Conservation (phyloP, 495 filamentous ascomycete genomes). For the Acidomyces sp. region DNA sequence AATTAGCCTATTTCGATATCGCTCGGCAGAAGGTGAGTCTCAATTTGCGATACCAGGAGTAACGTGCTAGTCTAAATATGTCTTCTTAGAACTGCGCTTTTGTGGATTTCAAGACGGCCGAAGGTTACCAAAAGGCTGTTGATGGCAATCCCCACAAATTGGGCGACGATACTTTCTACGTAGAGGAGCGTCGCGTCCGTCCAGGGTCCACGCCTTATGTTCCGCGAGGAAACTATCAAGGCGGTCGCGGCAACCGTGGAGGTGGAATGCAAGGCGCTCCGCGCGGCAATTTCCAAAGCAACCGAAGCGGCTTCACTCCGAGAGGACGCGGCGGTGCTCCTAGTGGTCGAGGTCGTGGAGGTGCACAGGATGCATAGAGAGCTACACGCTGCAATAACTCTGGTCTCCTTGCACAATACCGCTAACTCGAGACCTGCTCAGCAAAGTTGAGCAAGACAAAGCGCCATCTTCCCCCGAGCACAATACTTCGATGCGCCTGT, state of each 20-base stretch:
- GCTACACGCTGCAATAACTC: too few species aligned
- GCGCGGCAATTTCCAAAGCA: conserved; percentile 1
- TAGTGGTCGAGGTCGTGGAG: not conserved
- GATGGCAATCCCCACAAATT: conserved; percentile 76
- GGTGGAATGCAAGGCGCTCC: not conserved
- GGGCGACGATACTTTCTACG: conserved; percentile 61
- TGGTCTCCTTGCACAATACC: too few species aligned
- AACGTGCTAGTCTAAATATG: conserved; percentile 3
- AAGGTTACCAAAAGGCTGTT: conserved; percentile 69
- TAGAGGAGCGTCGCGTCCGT: conserved; percentile 80
- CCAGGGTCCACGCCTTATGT: conserved; percentile 38
- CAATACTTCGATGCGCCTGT: too few species aligned
- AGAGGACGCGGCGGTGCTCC: not conserved
- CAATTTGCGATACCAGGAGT: conserved; percentile 6
- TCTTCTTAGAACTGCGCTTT: conserved; percentile 76
- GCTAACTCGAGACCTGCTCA: too few species aligned
- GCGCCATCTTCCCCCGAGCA: too few species aligned
- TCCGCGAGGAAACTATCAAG: conserved; percentile 41
- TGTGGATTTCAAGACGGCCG: conserved; percentile 71
- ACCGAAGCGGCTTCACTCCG: conserved; percentile 1
- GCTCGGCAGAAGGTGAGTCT: conserved; percentile 69
- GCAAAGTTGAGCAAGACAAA: too few species aligned
- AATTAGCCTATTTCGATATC: conserved; percentile 77
- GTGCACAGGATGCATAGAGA: not conserved
- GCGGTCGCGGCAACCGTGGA: conserved; percentile 2